These are phyloP conservation scores for Colletotrichum siamense DNA, from an alignment of 2,329 filamentous ascomycete genomes.

Conservation along the genomic window DNA sequence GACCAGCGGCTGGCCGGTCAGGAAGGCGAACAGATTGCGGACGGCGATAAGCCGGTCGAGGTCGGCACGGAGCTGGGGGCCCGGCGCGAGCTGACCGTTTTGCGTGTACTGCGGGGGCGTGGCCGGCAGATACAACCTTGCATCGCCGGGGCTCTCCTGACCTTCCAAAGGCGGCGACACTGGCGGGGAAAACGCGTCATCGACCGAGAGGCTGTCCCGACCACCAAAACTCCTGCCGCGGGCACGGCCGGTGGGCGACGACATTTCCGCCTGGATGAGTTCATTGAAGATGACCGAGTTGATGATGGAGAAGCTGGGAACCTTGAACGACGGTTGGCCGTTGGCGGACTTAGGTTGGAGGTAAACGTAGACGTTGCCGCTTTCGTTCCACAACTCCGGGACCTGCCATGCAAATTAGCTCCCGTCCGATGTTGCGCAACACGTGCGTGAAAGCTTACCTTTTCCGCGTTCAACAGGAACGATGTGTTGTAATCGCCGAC, in stretches of 20 bases:
- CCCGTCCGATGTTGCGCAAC: conserved; percentile 17
- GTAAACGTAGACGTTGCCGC: conserved; percentile 62
- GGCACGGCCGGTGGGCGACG: conserved; percentile 30
- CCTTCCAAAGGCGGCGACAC: conserved; percentile 37
- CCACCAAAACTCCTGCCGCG: conserved; percentile 52
- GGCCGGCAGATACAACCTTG: conserved; percentile 60
- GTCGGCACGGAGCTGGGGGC: conserved; percentile 40
- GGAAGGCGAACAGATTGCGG: conserved; percentile 70
- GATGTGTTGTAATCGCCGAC: conserved; percentile 62
- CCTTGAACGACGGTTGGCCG: conserved; percentile 64
- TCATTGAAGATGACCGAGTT: conserved; percentile 61
- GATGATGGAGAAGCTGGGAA: conserved; percentile 58
- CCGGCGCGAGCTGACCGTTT: conserved; percentile 39
- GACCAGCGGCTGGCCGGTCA: conserved; percentile 68
- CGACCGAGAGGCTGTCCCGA: conserved; percentile 50
- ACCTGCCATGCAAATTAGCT: conserved; percentile 46
- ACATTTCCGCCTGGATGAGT: conserved; percentile 53
- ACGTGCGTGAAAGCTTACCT: conserved; percentile 43
- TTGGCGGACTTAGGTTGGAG: conserved; percentile 57
- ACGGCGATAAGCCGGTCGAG: conserved; percentile 63
- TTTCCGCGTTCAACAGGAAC: conserved; percentile 59
- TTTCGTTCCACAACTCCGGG: conserved; percentile 70
- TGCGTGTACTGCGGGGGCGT: conserved; percentile 34
- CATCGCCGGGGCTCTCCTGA: conserved; percentile 42
- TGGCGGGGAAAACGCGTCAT: conserved; percentile 51